These are phyloP conservation scores for Mycena vitilis DNA, from an alignment of 768 basidiomycete genomes.

Conservation along the genomic window DNA sequence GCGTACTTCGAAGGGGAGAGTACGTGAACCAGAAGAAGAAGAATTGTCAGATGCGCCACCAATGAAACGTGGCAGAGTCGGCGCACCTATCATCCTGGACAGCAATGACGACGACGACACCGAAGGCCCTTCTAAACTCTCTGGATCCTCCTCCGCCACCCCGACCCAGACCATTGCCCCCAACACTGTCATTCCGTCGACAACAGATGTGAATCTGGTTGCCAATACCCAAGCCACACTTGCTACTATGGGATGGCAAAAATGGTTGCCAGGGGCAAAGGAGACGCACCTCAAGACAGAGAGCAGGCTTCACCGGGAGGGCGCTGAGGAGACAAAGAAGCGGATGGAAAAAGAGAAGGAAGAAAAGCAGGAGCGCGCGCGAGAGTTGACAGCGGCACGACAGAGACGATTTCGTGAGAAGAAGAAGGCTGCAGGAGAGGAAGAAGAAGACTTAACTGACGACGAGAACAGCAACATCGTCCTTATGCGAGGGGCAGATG, in stretches of 20 bases:
- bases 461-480: neutral
- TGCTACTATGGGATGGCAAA: slow-evolving; percentile 1
- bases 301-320: neutral
- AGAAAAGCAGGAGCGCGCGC: neutral
- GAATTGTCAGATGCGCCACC: neutral
- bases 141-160: neutral
- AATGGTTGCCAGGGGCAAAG: neutral
- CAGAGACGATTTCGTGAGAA: neutral
- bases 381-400: neutral
- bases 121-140: neutral
- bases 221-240: neutral
- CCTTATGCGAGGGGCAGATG: neutral
- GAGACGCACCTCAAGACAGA: neutral
- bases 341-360: neutral
- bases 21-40: neutral
- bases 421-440: neutral
- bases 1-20: neutral
- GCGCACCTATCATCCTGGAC: neutral
- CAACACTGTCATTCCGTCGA: neutral
- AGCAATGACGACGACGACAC: neutral
- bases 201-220: neutral
- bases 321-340: neutral
- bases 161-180: neutral
- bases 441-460: neutral
- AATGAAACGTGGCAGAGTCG: neutral